phyloP scores from a whole-genome alignment of 2,329 filamentous ascomycete species.

The Xylariales sp. region DNA sequence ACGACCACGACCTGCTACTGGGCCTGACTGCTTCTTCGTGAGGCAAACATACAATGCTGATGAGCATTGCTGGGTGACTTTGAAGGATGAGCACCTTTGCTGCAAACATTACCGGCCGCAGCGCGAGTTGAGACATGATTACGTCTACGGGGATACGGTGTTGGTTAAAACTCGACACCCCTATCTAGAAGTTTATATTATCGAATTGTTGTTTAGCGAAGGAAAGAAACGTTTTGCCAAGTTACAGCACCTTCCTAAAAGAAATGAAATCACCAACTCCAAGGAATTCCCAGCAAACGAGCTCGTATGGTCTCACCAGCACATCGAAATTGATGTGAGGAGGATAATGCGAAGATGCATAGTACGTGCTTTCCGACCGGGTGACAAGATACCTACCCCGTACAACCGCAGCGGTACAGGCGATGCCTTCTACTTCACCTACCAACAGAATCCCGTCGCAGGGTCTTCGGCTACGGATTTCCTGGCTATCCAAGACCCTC shows the following conservation, averaged over 20 bases:
- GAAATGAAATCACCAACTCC: constrained; percentile 31
- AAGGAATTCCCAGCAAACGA: constrained; percentile 45
- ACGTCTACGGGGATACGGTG: constrained; percentile 55
- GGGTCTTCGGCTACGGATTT: constrained; percentile 17
- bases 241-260: constrained; percentile 51
- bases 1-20: constrained; percentile 21
- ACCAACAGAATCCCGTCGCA: constrained; percentile 15
- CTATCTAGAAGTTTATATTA: constrained; percentile 56
- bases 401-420: constrained; percentile 64
- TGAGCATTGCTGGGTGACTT: constrained; percentile 57
- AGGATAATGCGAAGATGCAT: constrained; percentile 53
- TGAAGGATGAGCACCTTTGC: constrained; percentile 48
- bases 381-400: constrained; percentile 49
- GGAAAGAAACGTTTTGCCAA: constrained; percentile 23
- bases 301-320: constrained; percentile 25
- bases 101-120: constrained; percentile 34
- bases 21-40: constrained; percentile 65
- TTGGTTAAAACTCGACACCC: constrained; percentile 33
- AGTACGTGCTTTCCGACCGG: constrained; percentile 48
- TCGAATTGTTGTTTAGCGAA: constrained; percentile 35
- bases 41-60: constrained; percentile 63
- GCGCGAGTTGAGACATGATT: too few relatives aligned
- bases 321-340: constrained; percentile 24
- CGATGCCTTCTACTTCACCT: constrained; percentile 61
- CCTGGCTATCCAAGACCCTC: constrained; percentile 12